Conservation (phyloP, 768 basidiomycete species). For the Calocybe indica region DNA sequence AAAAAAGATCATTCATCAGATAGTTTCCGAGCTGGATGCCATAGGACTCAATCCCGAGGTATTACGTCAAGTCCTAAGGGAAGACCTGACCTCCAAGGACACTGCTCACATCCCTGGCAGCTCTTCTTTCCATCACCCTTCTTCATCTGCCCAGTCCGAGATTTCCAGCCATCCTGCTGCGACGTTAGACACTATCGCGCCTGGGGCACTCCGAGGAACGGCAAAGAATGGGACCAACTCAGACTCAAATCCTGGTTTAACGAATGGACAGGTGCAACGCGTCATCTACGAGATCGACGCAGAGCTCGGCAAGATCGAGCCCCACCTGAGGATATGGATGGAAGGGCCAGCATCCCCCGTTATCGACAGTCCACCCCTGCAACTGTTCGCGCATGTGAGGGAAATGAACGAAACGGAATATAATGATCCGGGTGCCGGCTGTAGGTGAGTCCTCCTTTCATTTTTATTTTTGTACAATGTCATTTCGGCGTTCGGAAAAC, state of each 20-base stretch:
- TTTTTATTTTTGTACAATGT: too few relatives aligned
- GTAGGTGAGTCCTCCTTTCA: too few relatives aligned
- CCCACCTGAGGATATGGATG: constrained; percentile 50
- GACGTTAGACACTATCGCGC: too few relatives aligned
- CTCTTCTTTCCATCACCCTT: too few relatives aligned
- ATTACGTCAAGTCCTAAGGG: constrained; percentile 37
- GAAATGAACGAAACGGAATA: background rate
- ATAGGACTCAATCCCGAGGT: constrained; percentile 54
- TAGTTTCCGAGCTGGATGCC: constrained; percentile 70
- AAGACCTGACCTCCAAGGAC: constrained; percentile 5
- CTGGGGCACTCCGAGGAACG: background rate
- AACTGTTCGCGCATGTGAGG: background rate
- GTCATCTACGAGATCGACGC: constrained; percentile 55
- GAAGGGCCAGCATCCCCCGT: constrained; percentile 20
- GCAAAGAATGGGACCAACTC: constrained; percentile 1
- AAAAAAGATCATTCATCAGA: constrained; percentile 84
- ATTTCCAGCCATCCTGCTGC: too few relatives aligned
- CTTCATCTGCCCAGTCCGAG: too few relatives aligned
- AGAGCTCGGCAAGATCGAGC: constrained; percentile 43
- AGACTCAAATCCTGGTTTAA: constrained; percentile 2
- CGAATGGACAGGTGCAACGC: constrained; percentile 12
- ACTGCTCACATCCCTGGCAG: too few relatives aligned
- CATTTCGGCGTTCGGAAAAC: too few relatives aligned
- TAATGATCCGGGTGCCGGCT: too few relatives aligned
- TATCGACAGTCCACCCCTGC: background rate